Evolutionary conservation across 2,329 filamentous ascomycete genomes (phyloP), one percentile per base, ranked within the genome.

Genomic region (Mycosphaerella sp.): DNA sequence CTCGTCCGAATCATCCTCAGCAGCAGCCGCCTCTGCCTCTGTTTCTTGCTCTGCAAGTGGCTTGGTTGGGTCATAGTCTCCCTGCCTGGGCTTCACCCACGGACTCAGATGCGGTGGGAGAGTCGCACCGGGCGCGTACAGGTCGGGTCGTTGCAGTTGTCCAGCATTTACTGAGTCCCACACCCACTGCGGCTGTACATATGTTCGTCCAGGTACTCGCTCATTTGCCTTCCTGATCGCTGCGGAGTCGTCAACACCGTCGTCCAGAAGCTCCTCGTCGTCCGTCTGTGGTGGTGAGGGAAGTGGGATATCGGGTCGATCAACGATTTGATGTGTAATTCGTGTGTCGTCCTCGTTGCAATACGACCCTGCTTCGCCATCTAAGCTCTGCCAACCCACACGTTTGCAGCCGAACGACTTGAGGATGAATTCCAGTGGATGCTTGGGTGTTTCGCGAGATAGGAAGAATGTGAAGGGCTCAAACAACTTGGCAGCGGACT

Each of bases 111-210:
- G 93, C 10, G 93, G 93, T 17, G 93, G 93, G 28, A 98, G 77
- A 60, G 88, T 84, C 14, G 90, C 86, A 14, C 93, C 93, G 1
- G 93, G 93, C 0, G 85, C 87, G 65, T 98, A 98, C 32, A 90
- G 72, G 66, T 96, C 89, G 28, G 90, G 82, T 59, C 86, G 80
- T 68, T 96, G 84, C 50, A 98, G 75, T 70, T 91, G 89, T 56
- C 89, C 88, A 41, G 93, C 87, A 68, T 98, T 98, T 68, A 95
- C 75, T 64, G 87, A 91, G 66, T 98, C 93, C 93, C 93, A 98
- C 3, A 98, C 83, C 91, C 94, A 98, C 68, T 98, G 93, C 16
- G 93, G 93, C 73, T 98, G 93, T 50, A 98, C 74, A 62, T 98
- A 98, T 57, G 83, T 89, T 59, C 93, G 80, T 32, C 91, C 91